These are phyloP conservation scores for Neonectria faginata DNA, from an alignment of 2,329 filamentous ascomycete species.

Conservation along the genomic window DNA sequence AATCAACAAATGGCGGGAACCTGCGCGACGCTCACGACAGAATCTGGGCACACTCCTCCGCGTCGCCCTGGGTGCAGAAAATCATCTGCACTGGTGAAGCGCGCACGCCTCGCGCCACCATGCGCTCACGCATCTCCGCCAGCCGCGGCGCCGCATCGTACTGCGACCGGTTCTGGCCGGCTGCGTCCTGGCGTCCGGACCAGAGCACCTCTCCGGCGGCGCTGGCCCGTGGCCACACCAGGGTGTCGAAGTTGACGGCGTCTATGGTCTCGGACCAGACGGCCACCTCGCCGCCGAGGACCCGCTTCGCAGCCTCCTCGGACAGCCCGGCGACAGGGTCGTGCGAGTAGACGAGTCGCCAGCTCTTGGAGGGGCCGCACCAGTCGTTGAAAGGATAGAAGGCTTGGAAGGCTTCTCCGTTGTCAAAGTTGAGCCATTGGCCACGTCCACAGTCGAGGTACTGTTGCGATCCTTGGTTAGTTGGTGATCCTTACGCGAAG, in stretches of 20 bases:
- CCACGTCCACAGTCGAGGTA: slow-evolving; percentile 88
- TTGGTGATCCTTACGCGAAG: neutral
- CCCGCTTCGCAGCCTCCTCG: slow-evolving; percentile 69
- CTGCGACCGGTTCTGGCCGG: slow-evolving; percentile 77
- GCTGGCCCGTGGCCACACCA: slow-evolving; percentile 81
- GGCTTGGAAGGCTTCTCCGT: slow-evolving; percentile 61
- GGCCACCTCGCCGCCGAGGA: slow-evolving; percentile 84
- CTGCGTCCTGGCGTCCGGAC: slow-evolving; percentile 75
- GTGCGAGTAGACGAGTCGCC: slow-evolving; percentile 84
- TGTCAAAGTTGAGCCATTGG: slow-evolving; percentile 79
- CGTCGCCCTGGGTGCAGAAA: slow-evolving; percentile 48
- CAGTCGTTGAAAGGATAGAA: slow-evolving; percentile 83
- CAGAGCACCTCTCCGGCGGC: slow-evolving; percentile 85
- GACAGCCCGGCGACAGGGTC: slow-evolving; percentile 77
- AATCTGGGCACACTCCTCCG: slow-evolving; percentile 43
- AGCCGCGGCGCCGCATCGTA: slow-evolving; percentile 76
- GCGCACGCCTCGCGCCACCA: slow-evolving; percentile 75
- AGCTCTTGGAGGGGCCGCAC: slow-evolving; percentile 83
- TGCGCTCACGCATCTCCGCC: slow-evolving; percentile 79
- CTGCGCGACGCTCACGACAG: slow-evolving; percentile 14
- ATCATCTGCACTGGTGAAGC: slow-evolving; percentile 77
- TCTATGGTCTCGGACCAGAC: slow-evolving; percentile 88
- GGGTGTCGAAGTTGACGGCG: slow-evolving; percentile 76
- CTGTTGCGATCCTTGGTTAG: slow-evolving; percentile 54
- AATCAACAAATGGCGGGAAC: slow-evolving; percentile 21